Conservation (phyloP, 192 early-diverging fungal genomes). For the Coemansia umbellata region DNA sequence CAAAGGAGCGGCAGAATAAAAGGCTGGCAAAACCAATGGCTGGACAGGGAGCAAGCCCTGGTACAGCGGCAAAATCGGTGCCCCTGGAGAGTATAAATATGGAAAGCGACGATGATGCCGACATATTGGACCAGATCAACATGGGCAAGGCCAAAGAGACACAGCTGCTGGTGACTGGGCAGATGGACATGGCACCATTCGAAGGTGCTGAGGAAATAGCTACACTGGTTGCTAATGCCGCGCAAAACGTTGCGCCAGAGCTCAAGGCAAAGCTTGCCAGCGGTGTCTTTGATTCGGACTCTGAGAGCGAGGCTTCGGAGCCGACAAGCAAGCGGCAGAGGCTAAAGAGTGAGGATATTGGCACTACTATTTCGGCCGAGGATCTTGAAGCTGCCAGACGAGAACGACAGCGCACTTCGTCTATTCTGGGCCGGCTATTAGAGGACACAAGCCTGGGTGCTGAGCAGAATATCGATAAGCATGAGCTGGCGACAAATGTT, state of each 20-base stretch:
- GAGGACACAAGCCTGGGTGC: not conserved
- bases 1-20: constrained; percentile 1
- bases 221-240: constrained; percentile 11
- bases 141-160: not conserved
- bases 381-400: constrained; percentile 14
- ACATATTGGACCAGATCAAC: constrained; percentile 19
- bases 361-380: constrained; percentile 4
- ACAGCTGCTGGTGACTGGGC: not conserved
- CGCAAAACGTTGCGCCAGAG: constrained; percentile 10
- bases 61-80: not conserved
- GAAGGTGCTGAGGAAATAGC: constrained; percentile 39
- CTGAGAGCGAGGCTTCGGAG: constrained; percentile 6
- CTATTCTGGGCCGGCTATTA: constrained; percentile 21
- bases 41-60: not conserved
- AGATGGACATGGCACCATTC: constrained; percentile 12
- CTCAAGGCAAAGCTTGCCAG: constrained; percentile 41
- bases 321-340: not conserved
- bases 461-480: not conserved
- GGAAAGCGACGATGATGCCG: constrained; percentile 18
- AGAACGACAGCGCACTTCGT: constrained; percentile 37
- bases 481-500: too few species aligned
- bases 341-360: not conserved
- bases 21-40: not conserved
- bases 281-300: constrained; percentile 40
- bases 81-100: not conserved